Evolutionary conservation across 169 alveolate species (phyloP), one percentile per base, ranked within the genome.

Genomic region (Cryptosporidium felis): DNA sequence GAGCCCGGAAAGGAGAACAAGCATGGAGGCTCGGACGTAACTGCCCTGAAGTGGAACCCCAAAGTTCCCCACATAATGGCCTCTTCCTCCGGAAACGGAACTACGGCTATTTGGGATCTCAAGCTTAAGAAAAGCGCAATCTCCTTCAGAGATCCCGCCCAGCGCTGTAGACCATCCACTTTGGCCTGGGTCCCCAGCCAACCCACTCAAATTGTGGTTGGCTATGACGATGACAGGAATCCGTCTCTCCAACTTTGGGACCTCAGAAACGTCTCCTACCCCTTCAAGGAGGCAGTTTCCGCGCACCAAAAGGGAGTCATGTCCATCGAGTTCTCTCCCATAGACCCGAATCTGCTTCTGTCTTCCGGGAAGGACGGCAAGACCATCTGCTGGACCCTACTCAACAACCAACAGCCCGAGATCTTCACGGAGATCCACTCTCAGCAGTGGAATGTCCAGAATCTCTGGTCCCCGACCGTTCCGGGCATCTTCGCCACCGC

Each of bases 161-260:
- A 90, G 41, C 81, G 96, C 59, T 89, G 90, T 3, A 92, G 92
- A 36, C 94, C 95, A 16, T 89, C 93, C 10, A 89, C 96, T 28
- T 56, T 93, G 41, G 93, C 89, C 8, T 93, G 96, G 96, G 88
- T 92, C 61, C 92, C 95, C 3, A 92, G 92, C 60, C 96, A 92
- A 16, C 92, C 94, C 66, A 92, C 96, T 0, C 96, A 93, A 59
- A 88, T 93, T 36, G 63, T 92, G 16, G 93, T 92, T 26, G 92
- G 94, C 0, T 93, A 92, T 45, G 95, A 91, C 26, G 96, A 93
- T 63, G 95, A 93, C 60, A 93, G 91, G 60, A 90, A 91, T 47
- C 96, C 96, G 0, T 88, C 95, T 14, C 80, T 93, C 62, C 96
- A 93, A 80, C 62, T 93, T 18, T 93, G 96, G 96, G 96, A 93